These are phyloP conservation scores for Nemania bipapillata DNA, from an alignment of 2,329 filamentous ascomycete species.

Conservation along the genomic window DNA sequence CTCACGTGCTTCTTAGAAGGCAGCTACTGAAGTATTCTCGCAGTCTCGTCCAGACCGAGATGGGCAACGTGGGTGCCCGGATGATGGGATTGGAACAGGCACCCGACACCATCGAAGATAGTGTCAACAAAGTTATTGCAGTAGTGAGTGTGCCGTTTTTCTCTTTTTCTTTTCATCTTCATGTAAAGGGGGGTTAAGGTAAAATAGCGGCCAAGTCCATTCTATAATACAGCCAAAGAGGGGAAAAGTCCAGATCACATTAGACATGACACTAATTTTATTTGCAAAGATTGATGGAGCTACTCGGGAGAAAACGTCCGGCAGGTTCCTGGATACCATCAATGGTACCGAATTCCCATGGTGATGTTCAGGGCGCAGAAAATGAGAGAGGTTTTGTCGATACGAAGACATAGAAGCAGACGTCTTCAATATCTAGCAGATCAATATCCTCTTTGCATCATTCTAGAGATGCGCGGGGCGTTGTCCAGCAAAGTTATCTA, in stretches of 20 bases:
- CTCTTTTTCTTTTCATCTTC: background rate
- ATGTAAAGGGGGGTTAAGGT: no score
- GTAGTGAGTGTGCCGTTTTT: background rate
- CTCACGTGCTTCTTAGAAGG: background rate
- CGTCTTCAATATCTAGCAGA: no score
- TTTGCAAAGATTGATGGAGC: constrained; percentile 2
- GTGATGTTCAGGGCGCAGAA: background rate
- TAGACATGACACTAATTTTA: background rate
- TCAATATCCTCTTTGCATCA: no score
- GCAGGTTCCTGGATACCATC: constrained; percentile 3
- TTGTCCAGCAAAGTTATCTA: no score
- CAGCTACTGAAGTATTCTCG: background rate
- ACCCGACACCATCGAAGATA: background rate
- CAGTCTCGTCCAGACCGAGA: constrained; percentile 11
- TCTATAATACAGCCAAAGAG: no score
- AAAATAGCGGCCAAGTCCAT: no score
- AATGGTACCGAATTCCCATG: background rate
- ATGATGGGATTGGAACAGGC: constrained; percentile 1
- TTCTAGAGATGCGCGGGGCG: no score
- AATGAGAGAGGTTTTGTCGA: background rate
- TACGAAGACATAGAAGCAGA: no score
- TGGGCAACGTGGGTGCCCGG: background rate
- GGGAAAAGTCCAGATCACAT: no score
- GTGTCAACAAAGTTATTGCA: background rate
- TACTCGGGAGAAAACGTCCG: constrained; percentile 4